phyloP scores from a whole-genome alignment of 164 flowering plant species.

The Magnolia kwangsiensis region DNA sequence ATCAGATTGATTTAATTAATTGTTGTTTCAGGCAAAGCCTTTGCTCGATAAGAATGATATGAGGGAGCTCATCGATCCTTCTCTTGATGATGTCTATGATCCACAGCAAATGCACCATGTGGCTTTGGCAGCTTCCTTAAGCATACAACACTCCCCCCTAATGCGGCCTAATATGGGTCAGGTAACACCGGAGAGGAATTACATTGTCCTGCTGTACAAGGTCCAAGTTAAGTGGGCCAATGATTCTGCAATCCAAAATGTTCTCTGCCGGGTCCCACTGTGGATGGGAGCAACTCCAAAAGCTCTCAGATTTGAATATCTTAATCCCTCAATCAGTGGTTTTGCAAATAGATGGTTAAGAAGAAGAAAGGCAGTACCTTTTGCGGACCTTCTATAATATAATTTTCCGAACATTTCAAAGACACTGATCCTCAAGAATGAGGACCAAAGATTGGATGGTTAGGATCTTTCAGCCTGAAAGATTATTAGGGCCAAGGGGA shows the following conservation, averaged over 20 bases:
- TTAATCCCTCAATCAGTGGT: background rate
- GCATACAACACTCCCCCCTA: constrained; percentile 47
- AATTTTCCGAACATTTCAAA: no score
- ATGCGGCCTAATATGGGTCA: constrained; percentile 75
- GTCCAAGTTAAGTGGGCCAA: no score
- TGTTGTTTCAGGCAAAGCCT: constrained; percentile 71
- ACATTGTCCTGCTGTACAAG: no score
- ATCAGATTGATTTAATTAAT: background rate
- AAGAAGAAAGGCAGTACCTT: no score
- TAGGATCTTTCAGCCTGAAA: no score
- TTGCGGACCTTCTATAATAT: no score
- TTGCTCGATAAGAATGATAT: constrained; percentile 33
- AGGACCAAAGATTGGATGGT: no score
- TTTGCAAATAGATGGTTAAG: no score
- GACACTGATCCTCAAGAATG: no score
- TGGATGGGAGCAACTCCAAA: background rate
- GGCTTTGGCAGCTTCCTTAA: constrained; percentile 50
- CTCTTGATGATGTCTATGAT: constrained; percentile 44
- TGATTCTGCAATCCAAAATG: background rate
- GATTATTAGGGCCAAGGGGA: no score
- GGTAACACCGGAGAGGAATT: constrained; percentile 33
- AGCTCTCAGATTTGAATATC: background rate
- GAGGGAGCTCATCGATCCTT: constrained; percentile 65
- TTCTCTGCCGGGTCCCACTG: background rate
- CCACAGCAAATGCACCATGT: constrained; percentile 45